Conservation (phyloP, 163 green algal species). For the Coccomyxa subellipsoidea region DNA sequence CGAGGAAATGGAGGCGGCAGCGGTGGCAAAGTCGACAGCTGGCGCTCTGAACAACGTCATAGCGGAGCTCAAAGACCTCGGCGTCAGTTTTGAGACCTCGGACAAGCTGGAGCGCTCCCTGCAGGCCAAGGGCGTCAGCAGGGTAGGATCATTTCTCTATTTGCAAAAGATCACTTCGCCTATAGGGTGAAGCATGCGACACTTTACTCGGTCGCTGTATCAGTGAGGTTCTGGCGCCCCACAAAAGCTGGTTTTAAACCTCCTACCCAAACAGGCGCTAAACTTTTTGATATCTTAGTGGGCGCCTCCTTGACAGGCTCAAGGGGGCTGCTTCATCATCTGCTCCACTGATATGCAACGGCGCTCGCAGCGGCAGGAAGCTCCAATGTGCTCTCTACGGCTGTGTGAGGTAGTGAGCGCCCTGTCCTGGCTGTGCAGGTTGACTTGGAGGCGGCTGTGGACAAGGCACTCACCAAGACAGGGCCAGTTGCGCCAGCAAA, state of each 20-base stretch:
- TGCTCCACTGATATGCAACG: no score
- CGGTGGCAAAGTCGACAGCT: slow-evolving; percentile 67
- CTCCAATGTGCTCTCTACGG: no score
- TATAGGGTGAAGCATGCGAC: no score
- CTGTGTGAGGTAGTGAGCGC: no score
- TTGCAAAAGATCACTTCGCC: no score
- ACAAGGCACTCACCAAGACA: background rate
- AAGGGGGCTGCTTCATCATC: no score
- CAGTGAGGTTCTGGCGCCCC: background rate
- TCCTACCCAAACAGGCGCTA: no score
- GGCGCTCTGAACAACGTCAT: slow-evolving; percentile 65
- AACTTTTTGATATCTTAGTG: no score
- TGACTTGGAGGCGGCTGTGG: background rate
- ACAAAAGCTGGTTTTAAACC: no score
- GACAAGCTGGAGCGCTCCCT: slow-evolving; percentile 18
- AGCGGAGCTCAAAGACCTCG: slow-evolving; percentile 57
- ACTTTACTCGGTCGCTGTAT: no score
- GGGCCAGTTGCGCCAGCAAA: background rate
- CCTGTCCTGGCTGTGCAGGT: background rate
- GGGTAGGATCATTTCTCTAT: background rate
- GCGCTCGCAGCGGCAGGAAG: no score
- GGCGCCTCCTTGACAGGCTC: no score
- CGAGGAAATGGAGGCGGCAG: slow-evolving; percentile 76
- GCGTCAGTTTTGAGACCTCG: slow-evolving; percentile 20
- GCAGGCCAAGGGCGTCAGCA: slow-evolving; percentile 4